phyloP scores from a whole-genome alignment of 768 basidiomycete genomes.

The Lactarius hengduanensis region DNA sequence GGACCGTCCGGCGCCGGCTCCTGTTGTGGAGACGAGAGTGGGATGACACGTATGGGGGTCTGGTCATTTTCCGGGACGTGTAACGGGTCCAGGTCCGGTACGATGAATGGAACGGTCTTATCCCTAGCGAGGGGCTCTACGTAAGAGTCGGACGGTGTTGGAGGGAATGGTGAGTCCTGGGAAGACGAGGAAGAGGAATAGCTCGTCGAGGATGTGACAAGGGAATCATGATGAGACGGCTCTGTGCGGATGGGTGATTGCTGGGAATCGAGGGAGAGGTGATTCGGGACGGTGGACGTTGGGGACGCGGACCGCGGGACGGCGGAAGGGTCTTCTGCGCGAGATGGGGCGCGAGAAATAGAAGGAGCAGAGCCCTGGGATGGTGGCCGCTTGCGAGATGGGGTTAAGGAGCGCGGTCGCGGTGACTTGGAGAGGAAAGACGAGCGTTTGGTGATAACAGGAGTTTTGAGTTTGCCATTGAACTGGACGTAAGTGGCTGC shows the following conservation, averaged over 20 bases:
- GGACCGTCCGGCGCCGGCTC: neutral
- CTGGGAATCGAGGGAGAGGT: neutral
- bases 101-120: neutral
- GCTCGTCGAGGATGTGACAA: conserved; percentile 28
- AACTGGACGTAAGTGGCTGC: conserved; percentile 61
- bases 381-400: conserved; percentile 30
- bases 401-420: conserved; percentile 32
- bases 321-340: conserved; percentile 17
- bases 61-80: conserved; percentile 6
- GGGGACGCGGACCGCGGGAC: neutral
- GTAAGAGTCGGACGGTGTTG: conserved; percentile 30
- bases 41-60: neutral
- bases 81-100: neutral
- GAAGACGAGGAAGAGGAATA: conserved; percentile 35
- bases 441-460: conserved; percentile 70
- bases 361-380: conserved; percentile 32
- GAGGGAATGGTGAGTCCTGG: conserved; percentile 32
- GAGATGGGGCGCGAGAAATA: conserved; percentile 26
- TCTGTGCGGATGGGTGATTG: neutral
- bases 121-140: conserved; percentile 13
- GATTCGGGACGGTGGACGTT: conserved; percentile 11
- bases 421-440: conserved; percentile 38
- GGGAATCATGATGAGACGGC: conserved; percentile 23
- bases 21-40: neutral
- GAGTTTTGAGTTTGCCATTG: conserved; percentile 72